These are phyloP conservation scores for Diaporthe sp. DNA, from an alignment of 2,329 filamentous ascomycete species.

Conservation along the genomic window DNA sequence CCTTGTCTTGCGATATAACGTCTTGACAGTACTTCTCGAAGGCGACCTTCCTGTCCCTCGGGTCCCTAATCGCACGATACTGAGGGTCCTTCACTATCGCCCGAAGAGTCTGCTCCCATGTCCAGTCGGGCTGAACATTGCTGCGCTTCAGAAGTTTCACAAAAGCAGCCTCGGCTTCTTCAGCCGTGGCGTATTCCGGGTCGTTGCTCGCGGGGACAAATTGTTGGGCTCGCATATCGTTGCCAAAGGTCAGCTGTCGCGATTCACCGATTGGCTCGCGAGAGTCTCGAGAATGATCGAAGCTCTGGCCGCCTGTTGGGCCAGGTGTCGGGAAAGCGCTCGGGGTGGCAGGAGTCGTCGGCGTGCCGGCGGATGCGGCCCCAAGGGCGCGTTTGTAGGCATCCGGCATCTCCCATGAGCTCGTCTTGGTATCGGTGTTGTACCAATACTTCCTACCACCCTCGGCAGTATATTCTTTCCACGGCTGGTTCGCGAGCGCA, in stretches of 20 bases:
- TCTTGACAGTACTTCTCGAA: slow-evolving; percentile 97
- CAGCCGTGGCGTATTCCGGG: slow-evolving; percentile 82
- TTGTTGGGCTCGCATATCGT: slow-evolving; percentile 67
- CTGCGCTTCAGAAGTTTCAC: slow-evolving; percentile 88
- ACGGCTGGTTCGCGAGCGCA: slow-evolving; percentile 84
- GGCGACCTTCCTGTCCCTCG: slow-evolving; percentile 88
- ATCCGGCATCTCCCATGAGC: slow-evolving; percentile 94
- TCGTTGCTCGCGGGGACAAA: slow-evolving; percentile 77
- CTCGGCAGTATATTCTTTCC: slow-evolving; percentile 91
- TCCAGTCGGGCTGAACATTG: slow-evolving; percentile 91
- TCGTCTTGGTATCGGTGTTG: slow-evolving; percentile 91
- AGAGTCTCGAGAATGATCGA: slow-evolving; percentile 46
- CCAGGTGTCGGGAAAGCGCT: slow-evolving; percentile 60
- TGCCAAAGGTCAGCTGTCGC: slow-evolving; percentile 70
- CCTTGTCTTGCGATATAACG: slow-evolving; percentile 91
- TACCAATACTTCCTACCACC: slow-evolving; percentile 96
- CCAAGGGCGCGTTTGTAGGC: slow-evolving; percentile 82
- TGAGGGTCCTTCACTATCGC: slow-evolving; percentile 90
- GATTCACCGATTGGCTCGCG: slow-evolving; percentile 63
- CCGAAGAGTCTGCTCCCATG: slow-evolving; percentile 91
- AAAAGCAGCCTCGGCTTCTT: slow-evolving; percentile 95
- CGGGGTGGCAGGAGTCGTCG: slow-evolving; percentile 57
- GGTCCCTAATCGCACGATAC: slow-evolving; percentile 92
- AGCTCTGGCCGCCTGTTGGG: slow-evolving; percentile 51
- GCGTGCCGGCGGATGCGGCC: slow-evolving; percentile 58